Evolutionary conservation across 139 green algal species (phyloP), one percentile per base, ranked within the genome.

Genomic region (Micractinium conductrix): DNA sequence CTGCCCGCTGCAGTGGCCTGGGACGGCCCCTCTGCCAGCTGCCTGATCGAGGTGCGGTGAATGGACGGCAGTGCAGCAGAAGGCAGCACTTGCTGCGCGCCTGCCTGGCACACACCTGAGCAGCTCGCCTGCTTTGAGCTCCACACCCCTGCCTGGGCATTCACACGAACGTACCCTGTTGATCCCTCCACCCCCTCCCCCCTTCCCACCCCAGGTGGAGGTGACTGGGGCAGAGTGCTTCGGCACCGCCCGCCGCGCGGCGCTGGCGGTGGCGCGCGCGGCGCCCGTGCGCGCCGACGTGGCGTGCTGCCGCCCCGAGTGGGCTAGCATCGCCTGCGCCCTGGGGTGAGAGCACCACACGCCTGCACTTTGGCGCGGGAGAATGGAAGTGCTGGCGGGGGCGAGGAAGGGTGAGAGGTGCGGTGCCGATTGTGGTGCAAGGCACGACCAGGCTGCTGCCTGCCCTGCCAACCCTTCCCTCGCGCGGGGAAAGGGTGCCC

Each of bases 21-120:
- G 65, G 65, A 72, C 65, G 65, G 33, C 35, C 33, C n/a, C 33
- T 28, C 33, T n/a, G 35, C 65, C 65, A 22, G 8, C n/a, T 72
- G 65, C 35, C 65, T 72, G 30, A 19, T 72, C 35, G 65, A 72
- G 65, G 65, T 72, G n/a, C n/a, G n/a, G n/a, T n/a, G n/a, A n/a
- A n/a, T n/a, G n/a, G n/a, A n/a, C n/a, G n/a, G n/a, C n/a, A n/a
- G n/a, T n/a, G n/a, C n/a, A n/a, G n/a, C n/a, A n/a, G n/a, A n/a
- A n/a, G n/a, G n/a, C n/a, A n/a, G n/a, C n/a, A n/a, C n/a, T n/a
- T n/a, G n/a, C n/a, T n/a, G n/a, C n/a, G n/a, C n/a, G n/a, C n/a
- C n/a, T n/a, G n/a, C n/a, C n/a, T n/a, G n/a, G n/a, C n/a, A n/a
- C n/a, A n/a, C n/a, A n/a, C n/a, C n/a, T n/a, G n/a, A n/a, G n/a